Conservation (phyloP, 768 basidiomycete species). For the Astraeus odoratus region DNA sequence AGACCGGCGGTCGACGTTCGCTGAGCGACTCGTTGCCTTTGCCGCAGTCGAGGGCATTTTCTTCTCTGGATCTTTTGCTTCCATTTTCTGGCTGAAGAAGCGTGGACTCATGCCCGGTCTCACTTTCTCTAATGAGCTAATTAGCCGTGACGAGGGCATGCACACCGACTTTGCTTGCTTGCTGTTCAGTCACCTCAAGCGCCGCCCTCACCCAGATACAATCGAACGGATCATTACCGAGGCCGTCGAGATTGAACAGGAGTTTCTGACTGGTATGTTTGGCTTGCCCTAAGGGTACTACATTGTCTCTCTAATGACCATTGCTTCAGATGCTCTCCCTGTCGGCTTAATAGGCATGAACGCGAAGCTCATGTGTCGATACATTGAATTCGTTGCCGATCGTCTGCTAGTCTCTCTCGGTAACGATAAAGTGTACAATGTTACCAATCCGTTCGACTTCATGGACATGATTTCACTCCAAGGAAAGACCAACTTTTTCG, state of each 20-base stretch:
- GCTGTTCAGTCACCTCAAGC: conserved; percentile 74
- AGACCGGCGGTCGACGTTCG: conserved; percentile 74
- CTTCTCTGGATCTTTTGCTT: conserved; percentile 90
- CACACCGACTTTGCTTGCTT: conserved; percentile 96
- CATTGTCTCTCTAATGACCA: neutral
- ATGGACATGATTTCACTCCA: conserved; percentile 95
- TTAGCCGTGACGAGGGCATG: conserved; percentile 92
- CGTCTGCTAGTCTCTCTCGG: conserved; percentile 80
- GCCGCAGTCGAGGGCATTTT: conserved; percentile 96
- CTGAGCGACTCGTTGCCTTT: conserved; percentile 85
- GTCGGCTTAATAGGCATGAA: conserved; percentile 91
- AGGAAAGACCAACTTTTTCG: conserved; percentile 97
- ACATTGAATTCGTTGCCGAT: conserved; percentile 90
- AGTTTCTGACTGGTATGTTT: conserved; percentile 67
- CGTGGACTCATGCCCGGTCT: conserved; percentile 96
- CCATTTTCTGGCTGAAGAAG: conserved; percentile 97
- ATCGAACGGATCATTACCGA: conserved; percentile 67
- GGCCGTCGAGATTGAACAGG: conserved; percentile 82
- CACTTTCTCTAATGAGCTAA: conserved; percentile 95
- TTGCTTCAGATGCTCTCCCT: conserved; percentile 67
- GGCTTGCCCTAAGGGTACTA: neutral
- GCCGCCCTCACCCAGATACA: conserved; percentile 74
- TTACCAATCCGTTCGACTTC: conserved; percentile 83
- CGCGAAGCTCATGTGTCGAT: conserved; percentile 75
- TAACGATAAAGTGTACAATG: conserved; percentile 70